Base-by-base conservation (phyloP, 306 rosid species). In the Cucurbita maxima region DNA sequence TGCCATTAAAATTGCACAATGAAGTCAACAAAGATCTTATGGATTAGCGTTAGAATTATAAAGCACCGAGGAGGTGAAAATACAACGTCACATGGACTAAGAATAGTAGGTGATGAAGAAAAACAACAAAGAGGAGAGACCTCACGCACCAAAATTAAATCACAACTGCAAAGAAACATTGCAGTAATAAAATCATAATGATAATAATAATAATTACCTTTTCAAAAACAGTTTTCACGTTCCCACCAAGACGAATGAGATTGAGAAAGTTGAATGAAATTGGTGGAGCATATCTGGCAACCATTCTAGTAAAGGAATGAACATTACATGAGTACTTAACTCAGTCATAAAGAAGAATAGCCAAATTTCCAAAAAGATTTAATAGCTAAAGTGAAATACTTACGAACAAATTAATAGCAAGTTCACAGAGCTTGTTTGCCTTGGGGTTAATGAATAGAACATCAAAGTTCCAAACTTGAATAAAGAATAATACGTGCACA, bases 361-460 rank as follows among this genome's bases (percentile, higher is more conserved):
- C 22, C 1, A 67, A 22, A 16, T 63, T 18, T n/a, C 34, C n/a
- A 20, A 44, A n/a, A 64, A 43, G 52, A 19, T 43, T 64, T 67
- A 45, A 13, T 20, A 45, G 56, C 19, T 44, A 45, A 45, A 61
- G 50, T 34, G 55, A 78, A 74, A 58, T 73, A 82, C 98, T 90
- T 85, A 94, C 99, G 99, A 87, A 96, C 99, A 94, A 83, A 94
- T 94, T 96, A 94, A 89, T 80, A 94, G 97, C 91, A 94, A 82
- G 87, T 83, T 90, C 73, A 94, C 99, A 18, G 99, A 86, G 84
- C 96, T 90, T 44, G 97, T 90, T 81, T 89, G 97, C 81, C 89
- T 84, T 43, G 98, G 98, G 44, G 98, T 94, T 77, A 94, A 79
- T 73, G 98, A 88, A 87, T 94, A 94, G 80, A 94, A 90, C 89